Base-by-base conservation (phyloP, 148 eudicot species). In the Rhododendron mucronatum region DNA sequence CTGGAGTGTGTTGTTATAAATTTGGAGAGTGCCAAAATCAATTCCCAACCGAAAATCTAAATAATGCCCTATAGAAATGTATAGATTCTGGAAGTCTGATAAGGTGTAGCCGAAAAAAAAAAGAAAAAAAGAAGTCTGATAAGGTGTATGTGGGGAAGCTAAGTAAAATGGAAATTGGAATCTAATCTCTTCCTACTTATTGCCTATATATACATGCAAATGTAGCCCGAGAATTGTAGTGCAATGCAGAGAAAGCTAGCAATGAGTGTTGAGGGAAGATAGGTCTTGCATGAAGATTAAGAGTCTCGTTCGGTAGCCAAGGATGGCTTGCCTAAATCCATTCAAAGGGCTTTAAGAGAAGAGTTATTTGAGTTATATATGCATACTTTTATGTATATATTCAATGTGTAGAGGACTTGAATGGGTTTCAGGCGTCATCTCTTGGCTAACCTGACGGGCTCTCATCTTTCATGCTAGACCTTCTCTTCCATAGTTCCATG, bases 401-500 rank as follows among this genome's bases (percentile, higher is more conserved):
- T 44, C n/a, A 28, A 44, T 47, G 28, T 51, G 13, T n/a, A 47
- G 59, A 28, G 67, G 21, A 45, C 63, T 85, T 85, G 37, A 8
- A 23, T 65, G 14, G 48, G 33, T 79, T 79, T 30, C 12, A 28
- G 26, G 87, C 21, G 82, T 78, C 79, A 48, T 63, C 73, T 5
- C 33, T 67, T 80, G 67, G 69, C 87, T 85, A 30, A 3, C 35
- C 78, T 65, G 50, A 80, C 48, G 0, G 67, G 67, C 67, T 85
- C 78, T 85, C n/a, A 48, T 86, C 84, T 67, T 67, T 80, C 87
- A 80, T 86, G 41, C 79, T 21, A 86, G 87, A 37, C 84, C 83
- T 80, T 85, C 73, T 67, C 84, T 71, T 78, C 57, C 81, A 23
- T 23, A 59, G 21, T 59, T 59, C n/a, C n/a, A 26, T 11, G 5